A percentile compares a stretch with the other conserved stretches of the same genome.
These are phyloP conservation scores for Debaryomyces castellii DNA, from an alignment of 805 yeast genomes.

Conservation along the genomic window DNA sequence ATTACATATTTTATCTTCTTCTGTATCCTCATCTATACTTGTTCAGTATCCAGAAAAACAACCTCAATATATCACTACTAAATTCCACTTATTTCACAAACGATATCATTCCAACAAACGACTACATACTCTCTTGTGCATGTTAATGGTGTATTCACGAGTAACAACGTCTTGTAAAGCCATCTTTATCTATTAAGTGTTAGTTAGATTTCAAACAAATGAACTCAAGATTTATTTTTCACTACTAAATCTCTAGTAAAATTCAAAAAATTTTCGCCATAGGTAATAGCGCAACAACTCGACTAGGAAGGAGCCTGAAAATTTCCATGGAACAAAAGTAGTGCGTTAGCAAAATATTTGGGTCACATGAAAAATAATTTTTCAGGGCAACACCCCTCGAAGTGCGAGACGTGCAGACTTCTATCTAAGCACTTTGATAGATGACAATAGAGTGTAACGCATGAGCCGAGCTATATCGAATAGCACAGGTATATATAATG, in stretches of 20 bases:
- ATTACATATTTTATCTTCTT: too few species aligned
- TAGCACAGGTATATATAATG: too few species aligned
- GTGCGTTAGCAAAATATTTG: neutral
- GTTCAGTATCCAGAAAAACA: neutral
- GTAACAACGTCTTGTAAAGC: slow-evolving; percentile 99
- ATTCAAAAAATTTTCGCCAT: slow-evolving; percentile 6
- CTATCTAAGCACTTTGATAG: too few species aligned
- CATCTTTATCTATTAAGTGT: slow-evolving; percentile 28
- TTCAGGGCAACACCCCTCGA: neutral
- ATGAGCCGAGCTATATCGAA: too few species aligned
- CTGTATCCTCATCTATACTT: neutral
- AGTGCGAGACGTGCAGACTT: neutral
- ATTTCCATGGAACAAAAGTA: neutral
- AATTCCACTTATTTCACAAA: neutral
- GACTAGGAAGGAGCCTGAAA: neutral
- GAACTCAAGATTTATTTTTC: slow-evolving; percentile 24
- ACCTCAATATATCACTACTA: neutral
- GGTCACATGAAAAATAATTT: neutral
- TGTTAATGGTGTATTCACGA: slow-evolving; percentile 99
- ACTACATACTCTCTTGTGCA: slow-evolving; percentile 94
- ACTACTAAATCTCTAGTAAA: slow-evolving; percentile 3
- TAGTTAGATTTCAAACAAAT: slow-evolving; percentile 2
- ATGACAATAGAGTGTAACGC: too few species aligned
- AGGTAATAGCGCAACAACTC: neutral
- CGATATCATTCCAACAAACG: neutral